Base-by-base conservation (phyloP, 116 monocot genomes). In the Phalaenopsis hybrid region DNA sequence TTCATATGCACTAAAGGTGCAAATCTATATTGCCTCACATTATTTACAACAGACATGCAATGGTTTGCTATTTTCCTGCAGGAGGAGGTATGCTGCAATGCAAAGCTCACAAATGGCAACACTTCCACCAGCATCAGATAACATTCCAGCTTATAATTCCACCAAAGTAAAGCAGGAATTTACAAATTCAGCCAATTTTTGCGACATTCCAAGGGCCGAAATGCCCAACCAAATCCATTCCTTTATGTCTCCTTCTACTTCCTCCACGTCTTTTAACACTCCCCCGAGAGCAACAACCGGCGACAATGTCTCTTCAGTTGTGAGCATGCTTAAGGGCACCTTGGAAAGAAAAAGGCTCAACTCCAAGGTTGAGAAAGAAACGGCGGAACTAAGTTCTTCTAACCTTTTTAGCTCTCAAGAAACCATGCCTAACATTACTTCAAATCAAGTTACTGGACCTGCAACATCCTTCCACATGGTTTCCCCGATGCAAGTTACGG, bases 21-120 rank as follows among this genome's bases (percentile, higher is more conserved):
- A 72, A 13, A 72, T 12, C 4, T 44, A 43, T 75, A 17, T 4
- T 6, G 17, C 43, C 12, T 72, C 44, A 45, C 12, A 44, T 75
- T 75, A 13, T 75, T 75, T 75, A 18, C 10, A 17, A 18, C 45
- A 45, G 20, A 44, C n/a, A 15, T 37, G 52, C 33, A 52, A 28
- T 55, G 20, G 18, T 75, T 18, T 75, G 45, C 5, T 48, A 75
- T 61, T 46, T 79, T 17, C 79, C 44, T 86, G 63, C 85, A 91
- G 91, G 88, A 91, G 79, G 83, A 91, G 86, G 59, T 91, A 91
- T 80, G 85, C 77, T 52, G 88, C 88, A 12, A 91, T 91, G 88
- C 91, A 91, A 86, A 85, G 75, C 83, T 77, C 81, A 70, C 86
- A 83, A 78, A 69, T 72, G 61, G 77, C 88, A 77, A 57, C 83